These are phyloP conservation scores for Penicillium macrosclerotiorum DNA, from an alignment of 495 filamentous ascomycete genomes.

Conservation along the genomic window DNA sequence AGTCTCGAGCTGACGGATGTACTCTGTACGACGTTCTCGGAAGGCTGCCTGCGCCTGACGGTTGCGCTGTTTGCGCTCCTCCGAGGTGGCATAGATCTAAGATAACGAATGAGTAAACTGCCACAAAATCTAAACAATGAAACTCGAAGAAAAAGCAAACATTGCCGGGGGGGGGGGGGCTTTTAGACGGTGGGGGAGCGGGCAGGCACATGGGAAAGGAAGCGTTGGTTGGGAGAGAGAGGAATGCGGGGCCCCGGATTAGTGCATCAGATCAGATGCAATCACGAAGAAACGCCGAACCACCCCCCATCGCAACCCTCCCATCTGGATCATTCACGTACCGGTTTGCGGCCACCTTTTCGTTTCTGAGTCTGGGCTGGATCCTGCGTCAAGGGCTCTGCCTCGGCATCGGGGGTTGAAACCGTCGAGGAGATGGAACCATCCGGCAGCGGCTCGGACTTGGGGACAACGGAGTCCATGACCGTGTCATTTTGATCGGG, in stretches of 20 bases:
- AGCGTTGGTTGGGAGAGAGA: too few relatives aligned
- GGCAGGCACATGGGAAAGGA: slow-evolving; percentile 2
- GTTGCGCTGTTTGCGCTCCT: slow-evolving; percentile 97
- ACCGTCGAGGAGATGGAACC: slow-evolving; percentile 48
- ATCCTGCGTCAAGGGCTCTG: slow-evolving; percentile 56
- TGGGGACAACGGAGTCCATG: slow-evolving; percentile 45
- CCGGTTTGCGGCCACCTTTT: slow-evolving; percentile 95
- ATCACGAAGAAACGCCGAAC: too few relatives aligned
- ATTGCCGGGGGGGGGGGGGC: slow-evolving; percentile 19
- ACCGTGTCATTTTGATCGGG: slow-evolving; percentile 40
- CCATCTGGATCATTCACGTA: slow-evolving; percentile 57
- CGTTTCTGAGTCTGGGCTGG: slow-evolving; percentile 72
- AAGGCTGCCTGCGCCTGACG: slow-evolving; percentile 97
- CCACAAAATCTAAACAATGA: not conserved
- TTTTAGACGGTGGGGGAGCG: not conserved
- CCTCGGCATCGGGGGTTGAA: slow-evolving; percentile 58
- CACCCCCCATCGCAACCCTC: too few relatives aligned
- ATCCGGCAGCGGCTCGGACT: slow-evolving; percentile 46
- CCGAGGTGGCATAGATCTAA: slow-evolving; percentile 96
- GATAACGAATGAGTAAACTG: slow-evolving; percentile 4
- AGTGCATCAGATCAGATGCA: slow-evolving; percentile 7
- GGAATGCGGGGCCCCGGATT: slow-evolving; percentile 37
- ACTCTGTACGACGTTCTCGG: slow-evolving; percentile 93
- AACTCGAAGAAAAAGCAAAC: too few relatives aligned
- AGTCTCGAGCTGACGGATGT: slow-evolving; percentile 97